phyloP scores from a whole-genome alignment of 1,139 yeast genomes.

The Blastobotrys raffinosifermentans region DNA sequence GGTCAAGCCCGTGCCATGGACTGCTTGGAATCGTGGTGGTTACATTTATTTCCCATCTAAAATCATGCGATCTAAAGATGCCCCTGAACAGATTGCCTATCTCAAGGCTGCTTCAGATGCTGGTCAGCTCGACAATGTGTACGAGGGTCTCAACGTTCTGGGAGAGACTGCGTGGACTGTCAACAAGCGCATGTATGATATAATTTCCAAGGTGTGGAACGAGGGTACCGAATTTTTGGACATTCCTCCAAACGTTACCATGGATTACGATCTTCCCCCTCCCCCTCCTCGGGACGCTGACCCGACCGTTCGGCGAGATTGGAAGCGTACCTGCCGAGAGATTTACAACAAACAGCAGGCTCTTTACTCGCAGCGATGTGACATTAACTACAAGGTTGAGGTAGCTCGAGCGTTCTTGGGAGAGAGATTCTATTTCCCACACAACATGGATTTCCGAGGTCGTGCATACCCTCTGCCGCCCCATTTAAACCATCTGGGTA shows the following conservation, averaged over 20 bases:
- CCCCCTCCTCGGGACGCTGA: conserved; percentile 59
- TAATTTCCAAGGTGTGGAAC: conserved; percentile 81
- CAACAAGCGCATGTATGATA: conserved; percentile 61
- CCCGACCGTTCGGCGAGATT: conserved; percentile 63
- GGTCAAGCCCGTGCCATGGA: conserved; percentile 85
- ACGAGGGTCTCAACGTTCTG: conserved; percentile 78
- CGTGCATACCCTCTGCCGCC: conserved; percentile 94
- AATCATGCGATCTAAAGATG: conserved; percentile 71
- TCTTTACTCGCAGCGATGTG: conserved; percentile 84
- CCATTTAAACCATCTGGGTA: conserved; percentile 56
- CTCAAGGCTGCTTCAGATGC: conserved; percentile 75
- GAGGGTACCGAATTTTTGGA: conserved; percentile 72
- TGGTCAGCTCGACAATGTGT: conserved; percentile 58
- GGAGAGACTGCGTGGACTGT: conserved; percentile 94
- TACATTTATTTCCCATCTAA: conserved; percentile 58
- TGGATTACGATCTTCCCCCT: conserved; percentile 52
- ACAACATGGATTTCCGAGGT: conserved; percentile 90
- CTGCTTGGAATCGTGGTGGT: conserved; percentile 75
- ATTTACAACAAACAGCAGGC: conserved; percentile 57
- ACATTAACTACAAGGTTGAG: conserved; percentile 85
- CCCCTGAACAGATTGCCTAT: conserved; percentile 88
- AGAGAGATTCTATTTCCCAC: conserved; percentile 89
- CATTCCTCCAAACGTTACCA: conserved; percentile 54
- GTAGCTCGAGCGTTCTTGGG: conserved; percentile 81
- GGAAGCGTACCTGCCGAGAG: conserved; percentile 56